Evolutionary conservation across 2,329 filamentous ascomycete species (phyloP), one percentile per base, ranked within the genome.

Genomic region (Boeremia lycopersici): DNA sequence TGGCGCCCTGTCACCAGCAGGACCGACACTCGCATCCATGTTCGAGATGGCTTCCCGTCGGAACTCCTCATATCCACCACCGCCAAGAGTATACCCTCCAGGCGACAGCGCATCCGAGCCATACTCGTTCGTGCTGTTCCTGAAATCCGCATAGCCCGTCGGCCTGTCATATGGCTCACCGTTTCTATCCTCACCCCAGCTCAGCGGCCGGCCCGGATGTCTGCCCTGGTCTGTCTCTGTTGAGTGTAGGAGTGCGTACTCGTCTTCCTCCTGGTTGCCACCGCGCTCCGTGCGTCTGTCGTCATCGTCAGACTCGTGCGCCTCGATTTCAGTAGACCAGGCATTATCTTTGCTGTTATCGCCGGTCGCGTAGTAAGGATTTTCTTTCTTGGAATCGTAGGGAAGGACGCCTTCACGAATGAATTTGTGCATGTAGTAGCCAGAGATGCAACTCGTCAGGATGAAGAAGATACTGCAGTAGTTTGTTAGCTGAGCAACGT

Each of bases 351-450:
- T 74, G 42, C 58, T 46, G 7, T 61, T 64, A 44, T 74, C 71
- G 57, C 71, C 71, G 40, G 57, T 56, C 11, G 57, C 48, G 57
- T 80, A 78, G 65, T 82, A 69, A 0, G 70, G 80, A 36, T 80
- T 79, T 3, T 76, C 73, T 39, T 79, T 76, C 7, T 74, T 56
- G 17, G 69, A 69, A 55, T 70, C 67, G 61, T 75, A 75, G 42
- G 83, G 83, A 51, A 84, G 76, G 42, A 79, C 78, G 55, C 84
- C 84, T 41, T 82, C 83, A 59, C 80, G 79, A 59, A 82, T 81
- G 76, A 82, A 85, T 63, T 84, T 78, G 68, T 79, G 74, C 52
- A 85, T 76, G 57, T 81, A 83, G 65, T 82, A 79, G 64, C 82
- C 74, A 29, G 82, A 84, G 58, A 86, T 77, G 58, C 72, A 79